A percentile compares a stretch with the other conserved stretches of the same genome.
Evolutionary conservation across 2,329 filamentous ascomycete genomes (phyloP).

Genomic region (Claviceps lovelessii): DNA sequence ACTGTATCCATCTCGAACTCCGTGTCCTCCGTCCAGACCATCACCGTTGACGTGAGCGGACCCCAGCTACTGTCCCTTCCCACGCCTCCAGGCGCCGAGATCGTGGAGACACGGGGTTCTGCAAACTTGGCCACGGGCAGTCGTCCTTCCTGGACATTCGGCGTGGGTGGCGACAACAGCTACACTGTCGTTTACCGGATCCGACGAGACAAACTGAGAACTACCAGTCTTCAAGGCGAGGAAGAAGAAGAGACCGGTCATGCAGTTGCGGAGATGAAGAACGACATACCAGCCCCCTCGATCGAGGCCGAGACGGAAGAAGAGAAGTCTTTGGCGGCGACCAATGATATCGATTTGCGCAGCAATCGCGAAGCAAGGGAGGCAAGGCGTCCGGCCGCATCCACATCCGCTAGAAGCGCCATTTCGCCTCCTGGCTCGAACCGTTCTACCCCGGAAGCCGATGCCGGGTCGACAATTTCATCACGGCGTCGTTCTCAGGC

Average conservation of each 20-base stretch:
- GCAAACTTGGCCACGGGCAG: conserved; percentile 7
- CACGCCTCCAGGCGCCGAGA: conserved; percentile 43
- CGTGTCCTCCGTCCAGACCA: conserved; percentile 45
- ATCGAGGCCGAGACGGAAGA: neutral
- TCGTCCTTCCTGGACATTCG: conserved; percentile 5
- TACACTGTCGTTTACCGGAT: conserved; percentile 48
- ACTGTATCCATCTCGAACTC: conserved; percentile 46
- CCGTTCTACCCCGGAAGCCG: conserved; percentile 3
- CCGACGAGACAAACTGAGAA: conserved; percentile 35
- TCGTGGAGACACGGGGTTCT: conserved; percentile 33
- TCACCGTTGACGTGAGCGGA: conserved; percentile 48
- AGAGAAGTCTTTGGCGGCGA: neutral
- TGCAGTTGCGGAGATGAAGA: conserved; percentile 14
- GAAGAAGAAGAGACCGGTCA: conserved; percentile 13
- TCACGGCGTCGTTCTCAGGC: neutral
- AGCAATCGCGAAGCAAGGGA: neutral
- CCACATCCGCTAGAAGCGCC: conserved; percentile 1
- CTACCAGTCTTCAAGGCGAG: conserved; percentile 24
- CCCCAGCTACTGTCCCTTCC: conserved; percentile 34
- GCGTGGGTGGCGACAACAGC: conserved; percentile 16
- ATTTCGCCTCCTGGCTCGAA: conserved; percentile 4
- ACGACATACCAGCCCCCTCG: conserved; percentile 9
- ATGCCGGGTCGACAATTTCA: neutral
- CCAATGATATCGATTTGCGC: neutral
- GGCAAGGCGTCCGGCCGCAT: neutral